Evolutionary conservation across 768 basidiomycete genomes (phyloP).

Genomic region (Trametes cubensis): DNA sequence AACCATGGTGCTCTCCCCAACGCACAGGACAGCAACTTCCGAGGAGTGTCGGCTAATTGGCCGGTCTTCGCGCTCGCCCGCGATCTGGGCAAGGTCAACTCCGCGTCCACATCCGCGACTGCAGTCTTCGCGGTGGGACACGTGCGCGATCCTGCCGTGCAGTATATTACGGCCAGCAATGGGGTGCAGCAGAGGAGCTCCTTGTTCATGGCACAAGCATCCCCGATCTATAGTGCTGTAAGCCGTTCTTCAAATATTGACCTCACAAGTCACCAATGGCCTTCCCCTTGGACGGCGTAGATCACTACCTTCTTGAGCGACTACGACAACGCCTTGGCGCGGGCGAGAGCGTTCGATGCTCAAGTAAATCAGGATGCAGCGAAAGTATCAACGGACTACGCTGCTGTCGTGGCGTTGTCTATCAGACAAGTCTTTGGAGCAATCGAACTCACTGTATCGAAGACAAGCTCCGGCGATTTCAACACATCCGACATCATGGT

Average conservation of each 20-base stretch:
- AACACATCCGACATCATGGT: constrained; percentile 38
- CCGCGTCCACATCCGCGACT: constrained; percentile 23
- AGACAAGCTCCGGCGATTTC: constrained; percentile 29
- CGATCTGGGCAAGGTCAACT: constrained; percentile 51
- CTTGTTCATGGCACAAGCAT: constrained; percentile 36
- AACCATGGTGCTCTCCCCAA: constrained; percentile 55
- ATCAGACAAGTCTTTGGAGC: constrained; percentile 40
- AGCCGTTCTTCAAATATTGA: constrained; percentile 3
- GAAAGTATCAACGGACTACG: constrained; percentile 37
- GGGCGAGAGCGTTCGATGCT: constrained; percentile 37
- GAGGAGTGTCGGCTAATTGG: constrained; percentile 59
- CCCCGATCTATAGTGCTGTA: constrained; percentile 31
- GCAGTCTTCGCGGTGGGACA: constrained; percentile 40
- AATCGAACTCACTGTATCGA: constrained; percentile 38
- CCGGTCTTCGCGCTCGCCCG: constrained; percentile 64
- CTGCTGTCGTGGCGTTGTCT: constrained; percentile 36
- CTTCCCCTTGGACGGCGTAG: constrained; percentile 17
- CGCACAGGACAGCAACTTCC: constrained; percentile 57
- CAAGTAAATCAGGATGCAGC: constrained; percentile 36
- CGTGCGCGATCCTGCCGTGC: constrained; percentile 40
- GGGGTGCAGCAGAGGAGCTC: constrained; percentile 34
- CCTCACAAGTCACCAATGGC: too few species aligned
- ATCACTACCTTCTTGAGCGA: constrained; percentile 38
- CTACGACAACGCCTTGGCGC: constrained; percentile 34
- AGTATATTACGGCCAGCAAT: constrained; percentile 38